Evolutionary conservation across 2,329 filamentous ascomycete genomes (phyloP).

Genomic region (Diplodia intermedia): DNA sequence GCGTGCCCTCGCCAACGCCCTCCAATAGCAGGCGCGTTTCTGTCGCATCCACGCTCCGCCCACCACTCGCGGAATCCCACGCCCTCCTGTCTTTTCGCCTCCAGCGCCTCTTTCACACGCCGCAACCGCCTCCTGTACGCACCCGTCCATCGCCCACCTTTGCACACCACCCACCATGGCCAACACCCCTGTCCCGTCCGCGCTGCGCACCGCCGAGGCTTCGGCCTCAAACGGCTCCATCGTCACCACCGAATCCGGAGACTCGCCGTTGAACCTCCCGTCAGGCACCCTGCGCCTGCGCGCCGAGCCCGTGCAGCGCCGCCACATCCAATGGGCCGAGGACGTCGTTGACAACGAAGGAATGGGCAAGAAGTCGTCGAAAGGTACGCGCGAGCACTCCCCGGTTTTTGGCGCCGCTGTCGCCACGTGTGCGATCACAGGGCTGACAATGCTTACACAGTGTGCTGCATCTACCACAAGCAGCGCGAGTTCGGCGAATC

Average conservation of each 20-base stretch:
- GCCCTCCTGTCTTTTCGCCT: slow-evolving; percentile 9
- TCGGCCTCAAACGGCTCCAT: slow-evolving; percentile 36
- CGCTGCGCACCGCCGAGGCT: slow-evolving; percentile 35
- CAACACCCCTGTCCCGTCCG: slow-evolving; percentile 35
- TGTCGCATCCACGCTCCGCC: slow-evolving; percentile 33
- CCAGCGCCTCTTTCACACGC: slow-evolving; percentile 23
- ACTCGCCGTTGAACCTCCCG: slow-evolving; percentile 44
- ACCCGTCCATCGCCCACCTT: slow-evolving; percentile 30
- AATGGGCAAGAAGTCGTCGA: slow-evolving; percentile 90
- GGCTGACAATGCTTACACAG: slow-evolving; percentile 55
- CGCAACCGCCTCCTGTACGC: slow-evolving; percentile 17
- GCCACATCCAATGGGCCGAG: slow-evolving; percentile 88
- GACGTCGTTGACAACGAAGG: slow-evolving; percentile 96
- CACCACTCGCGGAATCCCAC: slow-evolving; percentile 36
- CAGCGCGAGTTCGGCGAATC: slow-evolving; percentile 70
- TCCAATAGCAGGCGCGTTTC: slow-evolving; percentile 31
- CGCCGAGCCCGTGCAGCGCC: slow-evolving; percentile 52
- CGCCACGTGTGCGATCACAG: neutral
- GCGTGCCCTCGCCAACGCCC: slow-evolving; percentile 30
- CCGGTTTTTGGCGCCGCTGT: neutral
- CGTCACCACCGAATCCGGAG: slow-evolving; percentile 43
- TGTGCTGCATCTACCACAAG: slow-evolving; percentile 99
- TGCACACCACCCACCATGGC: slow-evolving; percentile 39
- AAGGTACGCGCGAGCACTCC: slow-evolving; percentile 66
- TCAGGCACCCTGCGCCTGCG: slow-evolving; percentile 51